These are phyloP conservation scores for Cicer yamashitae DNA, from an alignment of 306 rosid species.

Conservation along the genomic window DNA sequence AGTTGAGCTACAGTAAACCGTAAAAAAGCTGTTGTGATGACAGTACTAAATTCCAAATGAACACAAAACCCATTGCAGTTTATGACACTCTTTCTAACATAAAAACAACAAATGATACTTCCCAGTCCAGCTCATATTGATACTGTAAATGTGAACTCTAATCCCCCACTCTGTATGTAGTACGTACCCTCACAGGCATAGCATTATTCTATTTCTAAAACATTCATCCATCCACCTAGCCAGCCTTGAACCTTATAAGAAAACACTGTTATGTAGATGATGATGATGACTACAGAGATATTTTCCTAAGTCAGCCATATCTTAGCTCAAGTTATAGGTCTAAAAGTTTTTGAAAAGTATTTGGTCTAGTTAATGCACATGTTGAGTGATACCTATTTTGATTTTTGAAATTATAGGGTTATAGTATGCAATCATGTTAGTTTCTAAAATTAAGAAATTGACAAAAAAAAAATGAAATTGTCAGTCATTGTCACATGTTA, in stretches of 20 bases:
- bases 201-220: slow-evolving; percentile 41
- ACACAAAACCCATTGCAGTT: slow-evolving; percentile 43
- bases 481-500: neutral
- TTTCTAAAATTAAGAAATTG: neutral
- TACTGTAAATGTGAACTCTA: slow-evolving; percentile 52
- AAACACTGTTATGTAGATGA: slow-evolving; percentile 21
- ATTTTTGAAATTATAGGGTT: neutral
- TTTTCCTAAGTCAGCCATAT: slow-evolving; percentile 42
- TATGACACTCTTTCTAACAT: slow-evolving; percentile 42
- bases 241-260: slow-evolving; percentile 41
- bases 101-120: slow-evolving; percentile 46
- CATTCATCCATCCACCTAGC: slow-evolving; percentile 23
- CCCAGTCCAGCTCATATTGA: slow-evolving; percentile 47
- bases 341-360: slow-evolving; percentile 28
- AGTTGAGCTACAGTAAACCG: slow-evolving; percentile 45
- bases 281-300: slow-evolving; percentile 34
- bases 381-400: neutral
- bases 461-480: neutral
- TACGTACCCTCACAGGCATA: slow-evolving; percentile 36
- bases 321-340: slow-evolving; percentile 30
- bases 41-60: slow-evolving; percentile 50
- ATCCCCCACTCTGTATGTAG: slow-evolving; percentile 46
- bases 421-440: neutral
- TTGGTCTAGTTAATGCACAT: neutral
- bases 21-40: slow-evolving; percentile 46